Evolutionary conservation across 1,284 basidiomycete genomes (phyloP), one percentile per base, ranked within the genome.

Genomic region (Anthracocystis walkeri): DNA sequence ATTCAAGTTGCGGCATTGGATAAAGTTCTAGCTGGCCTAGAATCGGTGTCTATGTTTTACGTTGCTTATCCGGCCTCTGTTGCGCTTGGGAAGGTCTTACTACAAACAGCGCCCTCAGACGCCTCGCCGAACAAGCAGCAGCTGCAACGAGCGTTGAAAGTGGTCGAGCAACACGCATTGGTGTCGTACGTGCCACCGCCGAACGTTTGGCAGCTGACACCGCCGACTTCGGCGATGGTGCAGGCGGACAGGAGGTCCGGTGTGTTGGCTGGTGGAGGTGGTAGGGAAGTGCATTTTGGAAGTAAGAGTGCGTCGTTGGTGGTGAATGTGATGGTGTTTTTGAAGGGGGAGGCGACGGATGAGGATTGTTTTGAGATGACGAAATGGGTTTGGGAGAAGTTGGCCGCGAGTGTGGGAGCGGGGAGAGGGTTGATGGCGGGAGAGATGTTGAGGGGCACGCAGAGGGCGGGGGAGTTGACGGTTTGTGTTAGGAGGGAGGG

Each of bases 161-260:
- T 57, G 33, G 77, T 85, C 16, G 82, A 84, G 54, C 74, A 66
- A n/a, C 73, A 84, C 44, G 75, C 75, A 7, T 57, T 82, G 1
- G 80, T 85, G 0, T 67, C 69, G 4, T 79, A 78, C 41, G 71
- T 84, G 1, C 53, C 66, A 1, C 68, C 78, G 11, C 70, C 79
- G 16, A 68, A 82, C 27, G 56, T 84, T 12, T 85, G 84, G 84
- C 84, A 84, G 59, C 61, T 85, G 12, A 83, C 81, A 0, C 76
- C 83, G 14, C 79, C 82, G 18, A 81, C 82, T 1, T 62, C 81
- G 46, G 51, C 78, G 42, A 20, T 78, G 35, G 51, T 66, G 18
- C 55, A 71, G 44, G 40, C 67, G 7, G 76, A 75, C 18, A 64
- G 68, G 3, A 63, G 52, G 16, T 63, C 58, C 6, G 79, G 79